These are phyloP conservation scores for Boletus sp. DNA, from an alignment of 768 basidiomycete species.

Conservation along the genomic window DNA sequence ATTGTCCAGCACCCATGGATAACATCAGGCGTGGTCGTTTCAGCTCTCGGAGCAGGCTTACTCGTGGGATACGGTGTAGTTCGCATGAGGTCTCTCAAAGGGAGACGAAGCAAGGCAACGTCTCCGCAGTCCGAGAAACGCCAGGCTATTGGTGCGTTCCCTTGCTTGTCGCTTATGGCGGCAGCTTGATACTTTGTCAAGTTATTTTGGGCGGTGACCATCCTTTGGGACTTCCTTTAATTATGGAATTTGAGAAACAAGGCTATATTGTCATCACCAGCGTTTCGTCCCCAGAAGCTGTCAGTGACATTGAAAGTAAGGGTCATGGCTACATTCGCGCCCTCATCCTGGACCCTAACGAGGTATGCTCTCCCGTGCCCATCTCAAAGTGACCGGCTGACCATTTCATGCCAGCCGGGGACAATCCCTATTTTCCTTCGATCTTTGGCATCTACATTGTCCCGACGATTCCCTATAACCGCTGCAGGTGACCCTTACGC, in stretches of 20 bases:
- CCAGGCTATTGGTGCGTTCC: slow-evolving; percentile 43
- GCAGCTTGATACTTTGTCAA: slow-evolving; percentile 27
- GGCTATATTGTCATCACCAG: slow-evolving; percentile 85
- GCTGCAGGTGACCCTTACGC: slow-evolving; percentile 79
- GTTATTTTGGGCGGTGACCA: slow-evolving; percentile 83
- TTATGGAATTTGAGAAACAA: slow-evolving; percentile 69
- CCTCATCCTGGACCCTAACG: slow-evolving; percentile 74
- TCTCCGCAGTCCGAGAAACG: slow-evolving; percentile 39
- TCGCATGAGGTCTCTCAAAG: slow-evolving; percentile 20
- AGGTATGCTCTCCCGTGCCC: slow-evolving; percentile 45
- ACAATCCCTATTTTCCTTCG: slow-evolving; percentile 76
- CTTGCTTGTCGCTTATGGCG: not conserved
- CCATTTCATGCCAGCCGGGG: slow-evolving; percentile 50
- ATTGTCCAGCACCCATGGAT: slow-evolving; percentile 60
- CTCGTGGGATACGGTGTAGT: slow-evolving; percentile 52
- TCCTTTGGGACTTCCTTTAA: slow-evolving; percentile 67
- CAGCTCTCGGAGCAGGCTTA: slow-evolving; percentile 60
- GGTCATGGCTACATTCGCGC: slow-evolving; percentile 78
- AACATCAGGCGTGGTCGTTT: slow-evolving; percentile 50
- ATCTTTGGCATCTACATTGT: slow-evolving; percentile 75
- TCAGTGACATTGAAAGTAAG: slow-evolving; percentile 57
- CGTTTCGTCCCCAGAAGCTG: slow-evolving; percentile 67
- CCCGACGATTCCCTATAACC: slow-evolving; percentile 78
- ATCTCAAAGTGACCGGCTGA: slow-evolving; percentile 1
- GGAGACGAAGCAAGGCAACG: slow-evolving; percentile 24